These are phyloP conservation scores for Penicillium turbatum DNA, from an alignment of 495 filamentous ascomycete genomes.

Conservation along the genomic window DNA sequence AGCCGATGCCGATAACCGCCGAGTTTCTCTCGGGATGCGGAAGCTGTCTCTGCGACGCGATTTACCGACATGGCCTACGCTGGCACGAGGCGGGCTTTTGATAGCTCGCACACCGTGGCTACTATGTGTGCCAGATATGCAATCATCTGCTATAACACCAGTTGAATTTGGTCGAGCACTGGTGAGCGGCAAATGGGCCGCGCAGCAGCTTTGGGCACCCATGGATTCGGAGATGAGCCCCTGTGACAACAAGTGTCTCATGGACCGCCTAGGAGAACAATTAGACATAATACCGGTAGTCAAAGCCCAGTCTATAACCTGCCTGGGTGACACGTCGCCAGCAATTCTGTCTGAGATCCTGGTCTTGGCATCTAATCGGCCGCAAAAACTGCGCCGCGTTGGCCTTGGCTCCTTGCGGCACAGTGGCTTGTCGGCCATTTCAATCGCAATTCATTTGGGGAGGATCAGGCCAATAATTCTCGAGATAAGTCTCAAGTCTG, in stretches of 20 bases:
- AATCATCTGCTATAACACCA: conserved; percentile 19
- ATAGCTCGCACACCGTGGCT: conserved; percentile 16
- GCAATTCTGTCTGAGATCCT: background rate
- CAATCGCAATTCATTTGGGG: background rate
- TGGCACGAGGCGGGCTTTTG: conserved; percentile 13
- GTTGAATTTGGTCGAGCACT: conserved; percentile 19
- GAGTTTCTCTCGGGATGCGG: conserved; percentile 8
- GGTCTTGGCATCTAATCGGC: conserved; percentile 1
- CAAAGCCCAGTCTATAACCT: background rate
- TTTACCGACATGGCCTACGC: conserved; percentile 11
- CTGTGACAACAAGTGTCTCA: conserved; percentile 17
- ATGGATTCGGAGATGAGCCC: conserved; percentile 16
- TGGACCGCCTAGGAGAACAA: conserved; percentile 10
- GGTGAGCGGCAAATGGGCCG: conserved; percentile 20
- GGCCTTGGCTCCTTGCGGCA: conserved; percentile 1
- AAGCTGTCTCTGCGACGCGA: conserved; percentile 9
- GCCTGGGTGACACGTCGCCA: conserved; percentile 9
- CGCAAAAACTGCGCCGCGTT: background rate
- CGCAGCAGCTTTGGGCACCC: conserved; percentile 23
- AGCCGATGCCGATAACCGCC: conserved; percentile 4
- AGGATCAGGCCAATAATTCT: background rate
- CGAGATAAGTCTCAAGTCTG: background rate
- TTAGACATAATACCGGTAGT: background rate
- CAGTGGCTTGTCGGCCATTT: conserved; percentile 1
- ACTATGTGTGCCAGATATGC: conserved; percentile 22